Conservation (phyloP, 352 stramenopile species). For the Phytophthora fragariaefolia region DNA sequence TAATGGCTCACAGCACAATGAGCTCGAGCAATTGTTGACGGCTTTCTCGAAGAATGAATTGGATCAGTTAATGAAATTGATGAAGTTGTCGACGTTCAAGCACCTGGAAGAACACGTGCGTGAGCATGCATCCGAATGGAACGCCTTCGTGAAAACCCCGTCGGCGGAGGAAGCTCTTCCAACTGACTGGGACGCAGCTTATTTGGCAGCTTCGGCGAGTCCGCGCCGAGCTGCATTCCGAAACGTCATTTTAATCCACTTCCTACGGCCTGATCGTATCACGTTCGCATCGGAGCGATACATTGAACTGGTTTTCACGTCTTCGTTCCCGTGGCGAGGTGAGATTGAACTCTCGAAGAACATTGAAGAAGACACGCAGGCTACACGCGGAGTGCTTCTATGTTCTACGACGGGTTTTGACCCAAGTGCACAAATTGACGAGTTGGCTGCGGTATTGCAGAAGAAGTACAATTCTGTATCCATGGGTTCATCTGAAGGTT, state of each 20-base stretch:
- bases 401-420: slow-evolving; percentile 98
- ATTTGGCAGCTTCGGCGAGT: slow-evolving; percentile 44
- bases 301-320: slow-evolving; percentile 87
- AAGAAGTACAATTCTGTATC: slow-evolving; percentile 97
- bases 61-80: slow-evolving; percentile 88
- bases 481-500: slow-evolving; percentile 98
- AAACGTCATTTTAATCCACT: slow-evolving; percentile 81
- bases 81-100: slow-evolving; percentile 79
- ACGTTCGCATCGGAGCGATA: slow-evolving; percentile 84
- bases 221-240: slow-evolving; percentile 80
- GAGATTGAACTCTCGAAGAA: slow-evolving; percentile 95
- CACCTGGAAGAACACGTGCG: slow-evolving; percentile 76
- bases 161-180: slow-evolving; percentile 81
- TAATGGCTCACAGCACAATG: slow-evolving; percentile 39
- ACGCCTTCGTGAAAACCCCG: slow-evolving; percentile 78
- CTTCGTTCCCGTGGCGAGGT: slow-evolving; percentile 94
- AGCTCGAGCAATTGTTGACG: slow-evolving; percentile 59
- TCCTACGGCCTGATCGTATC: slow-evolving; percentile 90
- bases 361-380: slow-evolving; percentile 92
- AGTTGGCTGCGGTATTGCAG: slow-evolving; percentile 89
- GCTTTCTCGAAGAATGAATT: slow-evolving; percentile 72
- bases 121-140: slow-evolving; percentile 71
- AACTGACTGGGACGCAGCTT: slow-evolving; percentile 56
- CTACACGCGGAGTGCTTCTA: slow-evolving; percentile 94
- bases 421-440: slow-evolving; percentile 97